A percentile compares a stretch with the other conserved stretches of the same genome.
phyloP scores from a whole-genome alignment of 768 basidiomycete genomes.

The Chiua virens region DNA sequence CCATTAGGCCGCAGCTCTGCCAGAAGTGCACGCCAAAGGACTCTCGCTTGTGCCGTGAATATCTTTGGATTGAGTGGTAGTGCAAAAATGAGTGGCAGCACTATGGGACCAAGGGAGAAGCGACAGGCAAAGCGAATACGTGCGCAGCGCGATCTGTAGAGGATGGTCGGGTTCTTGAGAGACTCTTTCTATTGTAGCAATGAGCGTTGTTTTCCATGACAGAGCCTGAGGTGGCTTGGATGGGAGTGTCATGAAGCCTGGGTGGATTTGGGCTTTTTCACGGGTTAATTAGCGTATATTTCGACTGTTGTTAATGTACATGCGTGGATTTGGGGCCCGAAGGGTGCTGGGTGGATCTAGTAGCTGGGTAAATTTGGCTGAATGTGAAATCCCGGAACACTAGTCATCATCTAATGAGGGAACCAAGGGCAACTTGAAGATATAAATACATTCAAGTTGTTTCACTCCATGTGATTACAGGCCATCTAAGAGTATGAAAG shows the following conservation, averaged over 20 bases:
- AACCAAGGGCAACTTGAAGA: not conserved
- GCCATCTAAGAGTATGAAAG: too few species aligned
- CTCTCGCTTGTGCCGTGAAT: constrained; percentile 17
- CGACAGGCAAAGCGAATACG: constrained; percentile 64
- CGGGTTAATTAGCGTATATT: too few species aligned
- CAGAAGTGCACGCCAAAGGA: constrained; percentile 39
- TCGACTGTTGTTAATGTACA: too few species aligned
- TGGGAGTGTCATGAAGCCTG: constrained; percentile 9
- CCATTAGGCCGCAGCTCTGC: constrained; percentile 61
- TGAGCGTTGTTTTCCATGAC: constrained; percentile 1
- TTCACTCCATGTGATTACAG: constrained; percentile 7
- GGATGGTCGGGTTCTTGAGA: constrained; percentile 49
- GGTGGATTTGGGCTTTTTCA: too few species aligned
- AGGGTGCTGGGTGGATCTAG: too few species aligned
- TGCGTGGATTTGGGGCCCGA: too few species aligned
- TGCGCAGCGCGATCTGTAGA: constrained; percentile 58
- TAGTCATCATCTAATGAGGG: too few species aligned
- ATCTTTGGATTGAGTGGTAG: constrained; percentile 23
- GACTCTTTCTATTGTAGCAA: not conserved
- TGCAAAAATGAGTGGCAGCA: constrained; percentile 52
- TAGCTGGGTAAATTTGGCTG: too few species aligned
- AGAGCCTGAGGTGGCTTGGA: not conserved
- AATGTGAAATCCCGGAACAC: too few species aligned
- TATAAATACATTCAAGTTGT: not conserved
- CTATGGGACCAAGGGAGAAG: constrained; percentile 66